Conservation (phyloP, 164 flowering plant genomes). For the Protea cynaroides region DNA sequence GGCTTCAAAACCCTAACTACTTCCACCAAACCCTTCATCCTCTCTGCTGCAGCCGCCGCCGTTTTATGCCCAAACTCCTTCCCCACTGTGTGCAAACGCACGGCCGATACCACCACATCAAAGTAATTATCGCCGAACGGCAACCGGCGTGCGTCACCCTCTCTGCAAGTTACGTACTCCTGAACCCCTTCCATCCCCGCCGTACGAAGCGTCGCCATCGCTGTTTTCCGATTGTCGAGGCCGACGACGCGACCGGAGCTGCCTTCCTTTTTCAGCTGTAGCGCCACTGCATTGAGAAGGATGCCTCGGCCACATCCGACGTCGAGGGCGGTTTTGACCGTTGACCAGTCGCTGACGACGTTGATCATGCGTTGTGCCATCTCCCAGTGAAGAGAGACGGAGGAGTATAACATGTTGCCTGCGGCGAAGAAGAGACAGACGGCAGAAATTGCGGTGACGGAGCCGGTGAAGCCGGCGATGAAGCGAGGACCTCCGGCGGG, state of each 20-base stretch:
- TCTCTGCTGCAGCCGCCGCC: slow-evolving; percentile 82
- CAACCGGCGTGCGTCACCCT: slow-evolving; percentile 73
- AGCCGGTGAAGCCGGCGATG: slow-evolving; percentile 71
- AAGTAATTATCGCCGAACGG: slow-evolving; percentile 80
- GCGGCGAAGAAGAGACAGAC: slow-evolving; percentile 77
- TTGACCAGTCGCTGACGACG: slow-evolving; percentile 74
- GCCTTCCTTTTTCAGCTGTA: slow-evolving; percentile 83
- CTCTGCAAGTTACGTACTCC: slow-evolving; percentile 86
- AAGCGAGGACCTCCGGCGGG: slow-evolving; percentile 52
- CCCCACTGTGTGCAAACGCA: slow-evolving; percentile 75
- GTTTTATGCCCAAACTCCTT: slow-evolving; percentile 70
- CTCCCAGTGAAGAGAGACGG: slow-evolving; percentile 66
- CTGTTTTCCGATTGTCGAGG: slow-evolving; percentile 42
- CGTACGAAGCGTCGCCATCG: slow-evolving; percentile 52
- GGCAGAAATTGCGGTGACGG: slow-evolving; percentile 69
- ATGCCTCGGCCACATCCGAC: slow-evolving; percentile 93
- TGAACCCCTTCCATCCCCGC: slow-evolving; percentile 79
- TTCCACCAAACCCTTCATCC: slow-evolving; percentile 74
- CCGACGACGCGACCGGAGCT: slow-evolving; percentile 93
- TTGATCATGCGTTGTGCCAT: slow-evolving; percentile 79
- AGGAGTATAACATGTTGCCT: slow-evolving; percentile 72
- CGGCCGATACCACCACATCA: slow-evolving; percentile 87
- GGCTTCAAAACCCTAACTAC: slow-evolving; percentile 80
- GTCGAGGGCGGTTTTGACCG: slow-evolving; percentile 75
- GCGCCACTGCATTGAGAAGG: slow-evolving; percentile 81